Base-by-base conservation (phyloP, 2,329 filamentous ascomycete genomes). In the Cadophora gregata region DNA sequence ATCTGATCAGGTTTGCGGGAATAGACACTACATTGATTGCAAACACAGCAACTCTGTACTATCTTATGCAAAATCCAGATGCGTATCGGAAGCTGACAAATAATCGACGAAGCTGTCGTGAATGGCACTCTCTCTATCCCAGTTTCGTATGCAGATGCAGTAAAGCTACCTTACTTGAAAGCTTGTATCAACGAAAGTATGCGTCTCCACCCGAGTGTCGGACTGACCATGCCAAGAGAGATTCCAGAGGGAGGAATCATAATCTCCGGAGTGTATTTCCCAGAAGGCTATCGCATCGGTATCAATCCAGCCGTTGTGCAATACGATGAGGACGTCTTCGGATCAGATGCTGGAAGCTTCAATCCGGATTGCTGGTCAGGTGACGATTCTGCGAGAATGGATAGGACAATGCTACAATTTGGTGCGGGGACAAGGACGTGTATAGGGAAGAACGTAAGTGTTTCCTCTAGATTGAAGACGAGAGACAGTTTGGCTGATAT, bases 131-230 rank as follows among this genome's bases (percentile, higher is more conserved):
- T 47, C 10, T n/a, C 42, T 21, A 47, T 47, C 6, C 42, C 42
- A 47, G 21, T 21, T 47, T 47, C 42, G 19, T 47, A 47, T 7
- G 19, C 42, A 47, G 19, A 47, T 21, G 19, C 42, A 21, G 4
- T 47, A 5, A 47, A 47, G n/a, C 42, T 47, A 12, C 42, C 42
- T 47, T 47, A 47, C 10, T 21, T 47, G 42, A 47, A 47, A 21
- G 42, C 42, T 21, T 47, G 42, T 12, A 47, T 47, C 42, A 47
- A 47, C n/a, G 42, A 47, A 47, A n/a, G 42, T n/a, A 47, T 47
- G 42, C 42, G 42, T 21, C 19, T 47, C 19, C 42, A 47, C 42
- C 42, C 42, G 10, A 47, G 42, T 21, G 19, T 47, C n/a, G 42
- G 8, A 47, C 42, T 47, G 3, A 47, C 42, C 19, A 47, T 47